Conservation (phyloP, 2,329 filamentous ascomycete species). For the Ceratocystiopsis sp. region DNA sequence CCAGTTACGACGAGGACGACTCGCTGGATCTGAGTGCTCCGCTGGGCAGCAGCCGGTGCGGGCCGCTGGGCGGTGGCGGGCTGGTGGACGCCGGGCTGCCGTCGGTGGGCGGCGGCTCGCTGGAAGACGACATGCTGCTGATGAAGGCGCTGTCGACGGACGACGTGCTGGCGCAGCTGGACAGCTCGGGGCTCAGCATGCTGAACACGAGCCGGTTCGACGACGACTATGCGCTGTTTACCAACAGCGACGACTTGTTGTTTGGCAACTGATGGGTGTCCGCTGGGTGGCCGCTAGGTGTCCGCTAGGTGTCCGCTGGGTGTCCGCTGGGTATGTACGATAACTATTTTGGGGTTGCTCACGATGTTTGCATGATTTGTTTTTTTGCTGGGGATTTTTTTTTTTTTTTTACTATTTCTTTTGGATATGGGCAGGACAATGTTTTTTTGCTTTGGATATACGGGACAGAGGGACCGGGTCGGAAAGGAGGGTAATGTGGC, state of each 20-base stretch:
- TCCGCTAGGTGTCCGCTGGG: no score
- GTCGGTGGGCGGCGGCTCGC: conserved; percentile 2
- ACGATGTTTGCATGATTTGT: no score
- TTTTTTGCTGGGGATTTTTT: no score
- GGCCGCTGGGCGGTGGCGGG: conserved; percentile 6
- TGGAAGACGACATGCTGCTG: conserved; percentile 28
- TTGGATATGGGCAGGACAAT: no score
- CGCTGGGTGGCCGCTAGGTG: no score
- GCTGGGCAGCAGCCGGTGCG: conserved; percentile 12
- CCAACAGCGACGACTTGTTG: conserved; percentile 32
- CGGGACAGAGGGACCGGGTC: no score
- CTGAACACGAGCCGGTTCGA: conserved; percentile 36
- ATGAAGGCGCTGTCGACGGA: conserved; percentile 26
- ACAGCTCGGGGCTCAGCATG: conserved; percentile 27
- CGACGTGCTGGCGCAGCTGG: conserved; percentile 24
- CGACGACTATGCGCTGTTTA: conserved; percentile 38
- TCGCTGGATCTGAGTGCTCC: conserved; percentile 16
- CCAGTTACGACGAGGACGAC: conserved; percentile 14
- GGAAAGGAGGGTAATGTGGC: no score
- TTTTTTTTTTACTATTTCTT: no score
- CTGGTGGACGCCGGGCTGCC: conserved; percentile 17
- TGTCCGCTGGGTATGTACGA: no score
- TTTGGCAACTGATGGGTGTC: conserved; percentile 18
- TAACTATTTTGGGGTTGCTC: no score
- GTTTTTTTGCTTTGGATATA: no score